Conservation (phyloP, 352 stramenopile species). For the Lagenidium giganteum region DNA sequence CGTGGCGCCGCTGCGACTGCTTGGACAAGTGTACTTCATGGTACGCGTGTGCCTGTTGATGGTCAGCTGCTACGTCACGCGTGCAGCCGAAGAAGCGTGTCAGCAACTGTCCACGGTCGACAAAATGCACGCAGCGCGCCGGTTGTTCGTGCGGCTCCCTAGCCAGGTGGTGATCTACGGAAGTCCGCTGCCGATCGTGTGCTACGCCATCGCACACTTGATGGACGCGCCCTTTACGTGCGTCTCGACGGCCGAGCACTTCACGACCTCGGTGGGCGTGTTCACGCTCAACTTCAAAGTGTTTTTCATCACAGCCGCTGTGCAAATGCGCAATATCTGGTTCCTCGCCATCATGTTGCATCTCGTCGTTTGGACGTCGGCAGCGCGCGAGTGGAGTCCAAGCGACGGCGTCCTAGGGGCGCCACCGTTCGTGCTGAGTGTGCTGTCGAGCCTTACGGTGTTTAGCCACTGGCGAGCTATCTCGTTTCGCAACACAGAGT, state of each 20-base stretch:
- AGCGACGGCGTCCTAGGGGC: too few species aligned
- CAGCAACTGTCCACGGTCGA: neutral
- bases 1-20: neutral
- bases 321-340: constrained; percentile 40
- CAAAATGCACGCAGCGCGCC: neutral
- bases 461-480: too few species aligned
- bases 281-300: constrained; percentile 10
- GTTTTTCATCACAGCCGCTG: constrained; percentile 14
- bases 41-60: constrained; percentile 7
- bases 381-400: too few species aligned
- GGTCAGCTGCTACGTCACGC: neutral
- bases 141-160: constrained; percentile 14
- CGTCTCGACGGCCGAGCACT: constrained; percentile 16
- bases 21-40: constrained; percentile 14
- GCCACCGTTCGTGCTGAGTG: too few species aligned
- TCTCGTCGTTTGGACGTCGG: neutral
- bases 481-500: too few species aligned
- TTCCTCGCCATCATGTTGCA: constrained; percentile 24
- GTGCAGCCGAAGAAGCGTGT: neutral
- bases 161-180: constrained; percentile 23
- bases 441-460: too few species aligned
- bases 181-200: constrained; percentile 18
- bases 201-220: constrained; percentile 22
- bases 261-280: constrained; percentile 14
- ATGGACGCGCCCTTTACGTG: constrained; percentile 21